phyloP scores from a whole-genome alignment of 2,329 filamentous ascomycete species.

The Colletotrichum graminicola region DNA sequence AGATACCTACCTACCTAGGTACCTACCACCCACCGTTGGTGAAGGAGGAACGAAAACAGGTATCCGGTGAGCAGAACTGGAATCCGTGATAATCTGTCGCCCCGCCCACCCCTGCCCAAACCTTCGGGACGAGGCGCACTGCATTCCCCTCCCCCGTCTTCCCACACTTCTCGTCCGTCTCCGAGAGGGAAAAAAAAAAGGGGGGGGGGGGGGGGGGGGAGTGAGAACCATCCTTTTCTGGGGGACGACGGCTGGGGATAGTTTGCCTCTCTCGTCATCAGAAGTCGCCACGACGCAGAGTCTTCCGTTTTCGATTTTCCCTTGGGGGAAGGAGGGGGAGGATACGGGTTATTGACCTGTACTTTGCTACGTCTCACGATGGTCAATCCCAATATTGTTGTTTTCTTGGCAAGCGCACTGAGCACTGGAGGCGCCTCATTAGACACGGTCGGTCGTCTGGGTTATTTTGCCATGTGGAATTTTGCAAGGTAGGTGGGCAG shows the following conservation, averaged over 20 bases:
- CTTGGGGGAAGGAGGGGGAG: neutral
- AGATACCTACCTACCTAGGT: no score
- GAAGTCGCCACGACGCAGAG: neutral
- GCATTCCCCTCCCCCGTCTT: neutral
- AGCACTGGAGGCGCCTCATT: neutral
- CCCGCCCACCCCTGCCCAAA: constrained; percentile 3
- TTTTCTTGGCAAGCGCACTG: neutral
- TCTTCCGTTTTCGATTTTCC: neutral
- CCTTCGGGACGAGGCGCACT: neutral
- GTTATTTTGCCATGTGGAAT: constrained; percentile 1
- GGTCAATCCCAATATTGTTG: neutral
- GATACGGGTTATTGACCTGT: neutral
- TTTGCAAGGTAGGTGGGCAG: constrained; percentile 2
- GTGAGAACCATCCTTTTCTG: neutral
- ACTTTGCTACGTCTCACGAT: neutral
- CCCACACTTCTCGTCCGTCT: neutral
- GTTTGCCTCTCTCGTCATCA: neutral
- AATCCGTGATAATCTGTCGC: constrained; percentile 7
- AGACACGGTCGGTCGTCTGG: neutral
- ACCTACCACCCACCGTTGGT: neutral
- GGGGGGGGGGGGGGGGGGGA: no score
- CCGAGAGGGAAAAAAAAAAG: no score
- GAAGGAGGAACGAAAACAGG: neutral
- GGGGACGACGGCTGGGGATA: neutral
- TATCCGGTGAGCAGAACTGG: neutral